Conservation (phyloP, 2,329 filamentous ascomycete species). For the Scopulariopsis brevicaulis region DNA sequence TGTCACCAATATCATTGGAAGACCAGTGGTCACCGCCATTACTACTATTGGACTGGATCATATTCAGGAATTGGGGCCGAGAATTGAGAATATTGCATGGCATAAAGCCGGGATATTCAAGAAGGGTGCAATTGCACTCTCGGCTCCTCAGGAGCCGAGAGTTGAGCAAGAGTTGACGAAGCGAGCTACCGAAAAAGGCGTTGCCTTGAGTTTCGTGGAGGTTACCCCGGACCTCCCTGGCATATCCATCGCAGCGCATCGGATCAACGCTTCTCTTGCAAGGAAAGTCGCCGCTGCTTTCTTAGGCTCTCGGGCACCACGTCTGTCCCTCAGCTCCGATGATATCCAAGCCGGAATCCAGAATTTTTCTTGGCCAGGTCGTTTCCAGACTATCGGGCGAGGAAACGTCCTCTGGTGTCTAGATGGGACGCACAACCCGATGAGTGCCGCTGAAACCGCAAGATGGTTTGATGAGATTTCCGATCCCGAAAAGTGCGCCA, state of each 20-base stretch:
- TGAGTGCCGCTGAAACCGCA: not conserved
- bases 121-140: not conserved
- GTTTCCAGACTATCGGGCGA: not conserved
- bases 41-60: not conserved
- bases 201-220: not conserved
- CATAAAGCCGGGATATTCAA: not conserved
- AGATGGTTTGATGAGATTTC: not conserved
- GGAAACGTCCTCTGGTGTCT: not conserved
- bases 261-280: not conserved
- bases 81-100: not conserved
- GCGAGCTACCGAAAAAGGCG: not conserved
- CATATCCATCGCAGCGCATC: not conserved
- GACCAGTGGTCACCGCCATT: not conserved
- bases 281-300: not conserved
- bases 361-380: not conserved
- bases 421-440: not conserved
- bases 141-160: not conserved
- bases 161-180: not conserved
- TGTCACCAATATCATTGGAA: not conserved
- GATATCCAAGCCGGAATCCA: not conserved
- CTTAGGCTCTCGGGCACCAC: too few species aligned
- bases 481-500: not conserved
- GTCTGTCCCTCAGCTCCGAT: not conserved
- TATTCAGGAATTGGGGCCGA: not conserved
- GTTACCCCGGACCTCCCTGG: not conserved